Base-by-base conservation (phyloP, 345 rosid species). In the Euphorbia tirucalli region DNA sequence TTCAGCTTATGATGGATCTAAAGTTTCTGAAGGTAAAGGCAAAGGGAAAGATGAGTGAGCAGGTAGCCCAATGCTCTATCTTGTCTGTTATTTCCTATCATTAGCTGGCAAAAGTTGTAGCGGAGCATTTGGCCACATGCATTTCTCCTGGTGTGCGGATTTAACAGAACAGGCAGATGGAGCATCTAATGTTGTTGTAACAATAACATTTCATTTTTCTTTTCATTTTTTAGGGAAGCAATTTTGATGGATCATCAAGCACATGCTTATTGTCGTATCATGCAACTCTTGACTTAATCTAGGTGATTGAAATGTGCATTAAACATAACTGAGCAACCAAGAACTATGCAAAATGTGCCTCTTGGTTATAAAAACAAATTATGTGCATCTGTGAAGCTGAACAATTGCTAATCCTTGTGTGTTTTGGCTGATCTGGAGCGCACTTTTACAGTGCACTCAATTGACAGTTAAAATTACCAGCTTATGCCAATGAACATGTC, bases 11-110 rank as follows among this genome's bases (percentile, higher is more conserved):
- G 93, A 91, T 32, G 89, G 80, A 7, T 74, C 82, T 41, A 86
- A 71, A 81, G 81, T 72, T 77, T 76, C 82, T 10, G 94, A 90
- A 71, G 78, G 80, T 55, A 87, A 88, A 84, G 93, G 87, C 76
- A 92, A 94, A 82, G 88, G 88, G 52, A 85, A 89, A 85, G 92
- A 90, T 25, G 88, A 87, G 15, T 86, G 87, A 74, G 28, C 65
- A 37, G 70, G 64, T 67, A 11, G 52, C 5, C 21, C 30, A 48
- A 28, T 43, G 55, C 64, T 41, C 65, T 66, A 22, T 49, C 74
- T 24, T 59, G 58, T 67, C 52, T 25, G 15, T 30, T 43, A 46
- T 49, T 48, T 71, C 27, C 55, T 24, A 11, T 10, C 68, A 60
- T 57, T 31, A 68, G 58, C 10, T 69, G 67, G 39, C 32, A 66